Conservation (phyloP, 73 alveolate genomes). For the Paraurostyla sp. region DNA sequence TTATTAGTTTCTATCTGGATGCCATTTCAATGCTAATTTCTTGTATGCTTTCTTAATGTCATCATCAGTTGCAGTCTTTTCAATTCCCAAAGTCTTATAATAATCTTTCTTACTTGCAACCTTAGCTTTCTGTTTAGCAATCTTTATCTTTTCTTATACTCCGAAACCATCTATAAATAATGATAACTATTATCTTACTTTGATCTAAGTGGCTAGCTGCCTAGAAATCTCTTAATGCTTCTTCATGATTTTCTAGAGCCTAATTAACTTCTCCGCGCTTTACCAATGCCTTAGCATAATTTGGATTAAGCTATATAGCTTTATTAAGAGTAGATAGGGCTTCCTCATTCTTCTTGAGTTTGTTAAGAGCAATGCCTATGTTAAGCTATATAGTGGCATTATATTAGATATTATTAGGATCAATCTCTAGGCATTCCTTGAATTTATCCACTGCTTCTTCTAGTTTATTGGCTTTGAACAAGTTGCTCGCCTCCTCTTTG, state of each 20-base stretch:
- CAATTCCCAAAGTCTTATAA: conserved; percentile 35
- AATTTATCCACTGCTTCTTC: not conserved
- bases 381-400: conserved; percentile 13
- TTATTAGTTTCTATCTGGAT: conserved; percentile 83
- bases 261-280: conserved; percentile 40
- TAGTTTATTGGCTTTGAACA: not conserved
- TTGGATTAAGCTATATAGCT: not conserved
- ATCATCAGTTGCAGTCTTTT: conserved; percentile 60
- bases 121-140: not conserved
- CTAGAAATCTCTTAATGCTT: conserved; percentile 44
- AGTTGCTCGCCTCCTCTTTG: conserved; percentile 4
- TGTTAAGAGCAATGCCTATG: not conserved
- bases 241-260: conserved; percentile 41
- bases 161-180: not conserved
- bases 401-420: not conserved
- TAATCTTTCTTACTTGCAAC: conserved; percentile 28
- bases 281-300: conserved; percentile 18
- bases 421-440: conserved; percentile 7
- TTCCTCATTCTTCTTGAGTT: conserved; percentile 32
- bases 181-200: not conserved
- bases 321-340: conserved; percentile 10
- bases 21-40: conserved; percentile 84
- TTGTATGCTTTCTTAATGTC: conserved; percentile 82
- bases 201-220: conserved; percentile 3
- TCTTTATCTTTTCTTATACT: not conserved